Evolutionary conservation across 139 green algal species (phyloP), one percentile per base, ranked within the genome.

Genomic region (Pleodorina starrii): DNA sequence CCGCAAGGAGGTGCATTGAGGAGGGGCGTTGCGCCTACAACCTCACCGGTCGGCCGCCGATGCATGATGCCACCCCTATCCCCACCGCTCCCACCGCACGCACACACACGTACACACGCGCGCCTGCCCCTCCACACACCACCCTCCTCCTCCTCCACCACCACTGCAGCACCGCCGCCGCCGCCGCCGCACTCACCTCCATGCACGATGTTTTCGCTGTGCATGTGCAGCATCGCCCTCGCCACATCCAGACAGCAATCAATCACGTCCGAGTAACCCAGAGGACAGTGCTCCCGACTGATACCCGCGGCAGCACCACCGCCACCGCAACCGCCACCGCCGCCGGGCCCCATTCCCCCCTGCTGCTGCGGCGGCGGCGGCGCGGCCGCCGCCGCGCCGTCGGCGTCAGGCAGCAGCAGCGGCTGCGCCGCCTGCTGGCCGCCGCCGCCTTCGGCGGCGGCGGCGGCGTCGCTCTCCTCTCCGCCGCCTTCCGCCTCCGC

Each of bases 201-300:
- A 86, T 94, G 91, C 54, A 94, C 89, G 78, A 94, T 92, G 77
- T 89, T 88, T n/a, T 94, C 83, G 36, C 48, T 81, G 73, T 94
- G 91, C 83, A 94, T 87, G 74, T 93, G 90, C 78, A 92, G 57
- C 91, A 94, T 93, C 9, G 89, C 91, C 23, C 87, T 69, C 35
- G 89, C 87, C 35, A 94, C 87, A 36, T 94, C 91, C 82, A 93
- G 90, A 5, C 74, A 77, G 40, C 60, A 87, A 50, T 89, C 87
- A 46, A 94, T 60, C 48, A 91, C 74, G 4, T 40, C 66, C 35
- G 68, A 32, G 66, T 88, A 88, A 16, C 68, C 66, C 83, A 88
- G 44, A n/a, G 68, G 83, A n/a, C 83, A 80, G 35, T 5, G 72
- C 19, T 27, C 48, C 44, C 43, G 9, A 43, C 74, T 35, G 42